phyloP scores from a whole-genome alignment of 768 basidiomycete species.

The Tylopilus plumbeoviolaceoides region DNA sequence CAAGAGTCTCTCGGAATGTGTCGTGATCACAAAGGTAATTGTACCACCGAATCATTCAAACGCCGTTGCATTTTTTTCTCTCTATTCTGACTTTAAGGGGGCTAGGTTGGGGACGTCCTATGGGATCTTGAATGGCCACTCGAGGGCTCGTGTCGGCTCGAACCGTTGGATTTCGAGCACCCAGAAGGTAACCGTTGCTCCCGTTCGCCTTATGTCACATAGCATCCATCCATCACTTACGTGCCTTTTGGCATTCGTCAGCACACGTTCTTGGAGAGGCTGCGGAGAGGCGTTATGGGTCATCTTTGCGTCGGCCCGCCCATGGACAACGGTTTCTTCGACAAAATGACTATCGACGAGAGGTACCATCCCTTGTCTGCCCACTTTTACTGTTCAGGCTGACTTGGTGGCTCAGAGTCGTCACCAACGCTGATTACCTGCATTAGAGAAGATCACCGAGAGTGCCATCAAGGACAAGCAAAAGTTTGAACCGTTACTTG shows the following conservation, averaged over 20 bases:
- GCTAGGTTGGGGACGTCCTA: constrained; percentile 69
- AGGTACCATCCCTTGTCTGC: too few species aligned
- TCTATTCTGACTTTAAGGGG: background rate
- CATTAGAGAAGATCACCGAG: too few species aligned
- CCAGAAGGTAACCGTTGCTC: constrained; percentile 54
- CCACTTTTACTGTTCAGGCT: too few species aligned
- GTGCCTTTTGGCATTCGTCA: constrained; percentile 99
- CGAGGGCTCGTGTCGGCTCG: constrained; percentile 77
- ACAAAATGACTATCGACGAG: too few species aligned
- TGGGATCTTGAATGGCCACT: constrained; percentile 97
- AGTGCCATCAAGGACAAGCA: too few species aligned
- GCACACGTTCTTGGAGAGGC: constrained; percentile 97
- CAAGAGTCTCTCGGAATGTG: constrained; percentile 79
- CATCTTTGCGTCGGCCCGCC: constrained; percentile 98
- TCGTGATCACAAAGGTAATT: constrained; percentile 87
- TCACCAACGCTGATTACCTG: constrained; percentile 84
- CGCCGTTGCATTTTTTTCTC: background rate
- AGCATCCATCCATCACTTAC: constrained; percentile 23
- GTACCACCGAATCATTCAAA: too few species aligned
- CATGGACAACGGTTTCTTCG: constrained; percentile 95
- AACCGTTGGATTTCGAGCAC: constrained; percentile 89
- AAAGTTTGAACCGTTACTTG: constrained; percentile 86
- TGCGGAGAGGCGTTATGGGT: too few species aligned
- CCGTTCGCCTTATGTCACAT: background rate
- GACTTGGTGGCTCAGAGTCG: constrained; percentile 44